Evolutionary conservation across 2,329 filamentous ascomycete genomes (phyloP), one percentile per base, ranked within the genome.

Genomic region (Diplodia seriata): DNA sequence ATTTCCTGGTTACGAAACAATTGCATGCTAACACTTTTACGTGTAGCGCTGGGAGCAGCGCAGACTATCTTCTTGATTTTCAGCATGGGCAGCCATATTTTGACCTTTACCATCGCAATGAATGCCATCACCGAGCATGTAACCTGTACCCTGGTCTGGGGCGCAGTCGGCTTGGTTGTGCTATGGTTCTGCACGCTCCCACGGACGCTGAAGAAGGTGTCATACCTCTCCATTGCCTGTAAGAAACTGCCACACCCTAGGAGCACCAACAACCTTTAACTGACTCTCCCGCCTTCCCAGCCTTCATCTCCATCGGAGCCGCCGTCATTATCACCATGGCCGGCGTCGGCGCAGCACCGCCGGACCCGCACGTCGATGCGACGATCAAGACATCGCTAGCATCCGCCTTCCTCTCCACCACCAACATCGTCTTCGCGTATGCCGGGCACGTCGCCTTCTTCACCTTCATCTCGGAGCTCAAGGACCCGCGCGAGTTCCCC

Each of bases 401-500:
- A 4, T 76, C 85, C 1, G 78, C 78, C 40, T 81, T 71, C 40
- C 67, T 68, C 40, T 57, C 77, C 9, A 74, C 76, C 11, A 72
- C 78, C 70, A 91, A 91, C 79, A 92, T 93, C 65, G 83, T 91
- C 69, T 87, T 92, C 69, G 89, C 90, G 67, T 93, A 90, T 80
- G 81, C 79, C 66, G 87, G 87, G 40, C 88, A 90, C 73, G 86
- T 88, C n/a, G 88, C 87, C 70, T 91, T 91, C 80, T 90, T 90
- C 76, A 84, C 82, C 70, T 85, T 91, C 74, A 87, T 89, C 73
- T 83, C 84, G 50, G 89, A 91, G 76, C 82, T 92, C 75, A 84
- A 85, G 73, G 81, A 87, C 56, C 88, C 89, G 1, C 77, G 80
- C 63, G 84, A 88, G 71, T 90, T 86, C 76, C 82, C 84, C 55